phyloP scores from a whole-genome alignment of 805 yeast genomes.

The Maudiozyma serrabonitensis region DNA sequence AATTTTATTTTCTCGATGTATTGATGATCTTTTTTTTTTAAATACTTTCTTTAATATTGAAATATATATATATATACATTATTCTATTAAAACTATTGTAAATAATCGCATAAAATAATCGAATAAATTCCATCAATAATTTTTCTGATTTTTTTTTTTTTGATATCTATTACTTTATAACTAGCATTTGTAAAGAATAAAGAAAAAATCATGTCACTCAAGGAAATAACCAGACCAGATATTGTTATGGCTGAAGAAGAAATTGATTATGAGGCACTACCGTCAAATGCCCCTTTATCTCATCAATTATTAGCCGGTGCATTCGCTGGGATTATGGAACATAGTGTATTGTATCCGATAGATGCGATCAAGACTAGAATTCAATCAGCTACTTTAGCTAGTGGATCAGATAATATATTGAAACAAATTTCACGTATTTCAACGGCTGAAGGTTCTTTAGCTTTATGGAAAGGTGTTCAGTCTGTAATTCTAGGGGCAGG shows the following conservation, averaged over 20 bases:
- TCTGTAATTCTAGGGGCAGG: conserved; percentile 96
- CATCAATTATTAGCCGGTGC: conserved; percentile 92
- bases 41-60: too few relatives aligned
- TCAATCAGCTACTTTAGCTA: conserved; percentile 40
- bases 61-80: too few relatives aligned
- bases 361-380: conserved; percentile 94
- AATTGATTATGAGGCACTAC: conserved; percentile 85
- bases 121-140: too few relatives aligned
- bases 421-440: conserved; percentile 64
- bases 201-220: background rate
- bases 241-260: conserved; percentile 30
- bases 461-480: conserved; percentile 89
- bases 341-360: conserved; percentile 91
- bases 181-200: background rate
- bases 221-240: conserved; percentile 2
- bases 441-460: conserved; percentile 79
- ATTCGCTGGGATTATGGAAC: conserved; percentile 98
- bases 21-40: too few relatives aligned
- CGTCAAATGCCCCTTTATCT: conserved; percentile 70
- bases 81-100: too few relatives aligned
- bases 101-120: too few relatives aligned
- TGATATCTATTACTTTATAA: background rate
- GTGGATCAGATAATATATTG: conserved; percentile 33
- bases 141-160: too few relatives aligned
- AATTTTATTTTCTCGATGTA: too few relatives aligned